Evolutionary conservation across 192 early-diverging fungal genomes (phyloP).

Genomic region (Podila minutissima): DNA sequence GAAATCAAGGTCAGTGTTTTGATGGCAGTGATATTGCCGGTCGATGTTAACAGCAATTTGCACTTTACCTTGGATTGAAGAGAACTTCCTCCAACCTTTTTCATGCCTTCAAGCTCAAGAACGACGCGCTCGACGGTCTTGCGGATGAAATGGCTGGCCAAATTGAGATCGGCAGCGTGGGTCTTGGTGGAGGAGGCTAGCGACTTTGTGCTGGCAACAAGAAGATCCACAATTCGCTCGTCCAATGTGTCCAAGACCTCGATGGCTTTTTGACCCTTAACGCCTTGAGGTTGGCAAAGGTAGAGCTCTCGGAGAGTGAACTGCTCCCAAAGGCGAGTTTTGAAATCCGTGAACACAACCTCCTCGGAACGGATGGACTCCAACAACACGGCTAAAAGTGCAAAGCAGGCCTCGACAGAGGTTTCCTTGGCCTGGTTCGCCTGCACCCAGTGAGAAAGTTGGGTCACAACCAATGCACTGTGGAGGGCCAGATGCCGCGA

Average conservation of each 20-base stretch:
- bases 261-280: neutral
- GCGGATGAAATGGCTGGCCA: slow-evolving; percentile 15
- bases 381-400: slow-evolving; percentile 18
- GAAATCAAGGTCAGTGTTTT: neutral
- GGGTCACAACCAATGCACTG: slow-evolving; percentile 16
- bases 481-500: slow-evolving; percentile 7
- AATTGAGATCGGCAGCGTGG: neutral
- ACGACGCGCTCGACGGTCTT: slow-evolving; percentile 33
- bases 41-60: neutral
- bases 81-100: slow-evolving; percentile 5
- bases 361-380: slow-evolving; percentile 8
- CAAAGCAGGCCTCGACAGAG: slow-evolving; percentile 16
- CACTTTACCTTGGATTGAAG: slow-evolving; percentile 24
- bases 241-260: slow-evolving; percentile 15
- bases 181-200: neutral
- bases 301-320: slow-evolving; percentile 33
- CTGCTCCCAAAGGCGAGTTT: slow-evolving; percentile 23
- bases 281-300: neutral
- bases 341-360: slow-evolving; percentile 15
- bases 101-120: slow-evolving; percentile 34
- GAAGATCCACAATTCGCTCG: slow-evolving; percentile 19
- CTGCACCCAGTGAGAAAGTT: slow-evolving; percentile 22
- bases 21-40: neutral
- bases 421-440: neutral
- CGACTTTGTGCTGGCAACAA: slow-evolving; percentile 20